These are phyloP conservation scores for Podila verticillata DNA, from an alignment of 192 early-diverging fungal genomes.

Conservation along the genomic window DNA sequence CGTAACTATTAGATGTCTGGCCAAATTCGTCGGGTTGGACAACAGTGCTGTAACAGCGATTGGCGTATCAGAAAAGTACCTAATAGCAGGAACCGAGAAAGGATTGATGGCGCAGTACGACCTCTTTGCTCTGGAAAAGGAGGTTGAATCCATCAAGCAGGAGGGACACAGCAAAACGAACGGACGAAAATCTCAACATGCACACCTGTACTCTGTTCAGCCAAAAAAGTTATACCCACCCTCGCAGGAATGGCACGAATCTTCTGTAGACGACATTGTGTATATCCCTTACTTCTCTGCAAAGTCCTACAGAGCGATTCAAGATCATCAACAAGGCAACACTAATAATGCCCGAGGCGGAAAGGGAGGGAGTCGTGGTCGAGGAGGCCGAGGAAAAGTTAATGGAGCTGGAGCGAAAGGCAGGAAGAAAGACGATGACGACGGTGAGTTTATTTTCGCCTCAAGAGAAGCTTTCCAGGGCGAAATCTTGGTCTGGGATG, in stretches of 20 bases:
- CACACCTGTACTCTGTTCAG: neutral
- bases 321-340: conserved; percentile 11
- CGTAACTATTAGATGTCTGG: conserved; percentile 41
- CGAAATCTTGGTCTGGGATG: conserved; percentile 60
- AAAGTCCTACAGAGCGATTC: conserved; percentile 15
- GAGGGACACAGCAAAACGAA: neutral
- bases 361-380: neutral
- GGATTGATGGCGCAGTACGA: conserved; percentile 30
- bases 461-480: conserved; percentile 56
- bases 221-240: conserved; percentile 46
- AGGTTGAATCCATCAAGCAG: conserved; percentile 14
- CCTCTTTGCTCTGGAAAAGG: conserved; percentile 9
- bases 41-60: conserved; percentile 32
- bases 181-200: neutral
- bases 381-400: neutral
- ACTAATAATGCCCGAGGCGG: too few relatives aligned
- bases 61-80: conserved; percentile 40
- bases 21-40: conserved; percentile 24
- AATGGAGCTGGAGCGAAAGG: neutral
- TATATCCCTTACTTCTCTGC: conserved; percentile 42
- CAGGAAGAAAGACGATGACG: neutral
- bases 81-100: conserved; percentile 29
- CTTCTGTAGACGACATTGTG: conserved; percentile 58
- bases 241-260: conserved; percentile 61
- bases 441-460: conserved; percentile 37